These are phyloP conservation scores for Xylariaceae sp. DNA, from an alignment of 2,329 filamentous ascomycete genomes.

Conservation along the genomic window DNA sequence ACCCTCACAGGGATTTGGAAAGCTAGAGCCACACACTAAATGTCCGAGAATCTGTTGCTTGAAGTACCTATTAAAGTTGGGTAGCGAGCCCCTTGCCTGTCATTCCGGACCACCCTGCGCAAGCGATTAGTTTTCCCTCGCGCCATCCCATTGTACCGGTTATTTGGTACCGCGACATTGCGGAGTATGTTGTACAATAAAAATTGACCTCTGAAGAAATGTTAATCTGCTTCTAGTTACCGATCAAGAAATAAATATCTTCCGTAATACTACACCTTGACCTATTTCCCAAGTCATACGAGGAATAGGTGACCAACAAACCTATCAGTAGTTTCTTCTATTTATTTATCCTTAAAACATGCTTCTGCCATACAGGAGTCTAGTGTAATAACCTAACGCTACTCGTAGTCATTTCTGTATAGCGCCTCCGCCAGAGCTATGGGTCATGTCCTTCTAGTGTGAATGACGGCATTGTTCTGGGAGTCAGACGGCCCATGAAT, in stretches of 20 bases:
- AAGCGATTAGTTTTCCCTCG: constrained; percentile 39
- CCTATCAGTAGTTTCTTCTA: no score
- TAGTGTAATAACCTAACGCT: no score
- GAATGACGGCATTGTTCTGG: background rate
- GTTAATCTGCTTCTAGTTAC: background rate
- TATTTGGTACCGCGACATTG: constrained; percentile 32
- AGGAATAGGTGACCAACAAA: no score
- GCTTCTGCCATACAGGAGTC: no score
- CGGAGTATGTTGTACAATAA: background rate
- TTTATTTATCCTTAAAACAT: no score
- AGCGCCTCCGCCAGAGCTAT: no score
- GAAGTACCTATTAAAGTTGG: background rate
- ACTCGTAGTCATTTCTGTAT: no score
- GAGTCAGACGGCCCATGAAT: constrained; percentile 2
- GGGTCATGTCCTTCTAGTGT: background rate
- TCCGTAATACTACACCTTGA: background rate
- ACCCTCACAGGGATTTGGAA: constrained; percentile 28
- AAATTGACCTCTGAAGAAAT: no score
- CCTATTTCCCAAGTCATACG: background rate
- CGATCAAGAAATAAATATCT: background rate
- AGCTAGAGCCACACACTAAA: constrained; percentile 22
- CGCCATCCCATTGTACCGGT: constrained; percentile 34
- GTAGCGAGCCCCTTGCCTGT: constrained; percentile 17
- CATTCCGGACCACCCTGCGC: constrained; percentile 12
- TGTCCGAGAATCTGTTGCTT: constrained; percentile 28